phyloP scores from a whole-genome alignment of 495 filamentous ascomycete genomes.

The Penicillium pulvis region DNA sequence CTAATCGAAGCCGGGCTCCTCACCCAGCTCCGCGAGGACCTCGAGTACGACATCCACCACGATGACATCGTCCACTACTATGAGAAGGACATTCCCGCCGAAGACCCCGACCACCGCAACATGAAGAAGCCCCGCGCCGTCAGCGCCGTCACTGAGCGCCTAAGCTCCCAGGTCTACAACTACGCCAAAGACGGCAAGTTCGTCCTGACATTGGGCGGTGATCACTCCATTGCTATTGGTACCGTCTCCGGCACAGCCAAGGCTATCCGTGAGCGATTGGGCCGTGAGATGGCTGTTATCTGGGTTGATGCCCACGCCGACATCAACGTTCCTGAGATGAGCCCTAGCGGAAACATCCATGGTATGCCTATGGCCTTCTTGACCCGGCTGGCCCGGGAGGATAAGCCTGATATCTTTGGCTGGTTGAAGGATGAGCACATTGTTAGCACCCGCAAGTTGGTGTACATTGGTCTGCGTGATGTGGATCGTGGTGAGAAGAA shows the following conservation, averaged over 20 bases:
- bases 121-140: conserved; percentile 95
- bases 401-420: conserved; percentile 74
- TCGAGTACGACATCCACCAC: conserved; percentile 84
- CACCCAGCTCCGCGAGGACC: conserved; percentile 76
- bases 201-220: conserved; percentile 91
- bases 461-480: conserved; percentile 95
- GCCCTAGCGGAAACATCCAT: conserved; percentile 90
- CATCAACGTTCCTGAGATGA: conserved; percentile 94
- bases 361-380: conserved; percentile 97
- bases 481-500: conserved; percentile 91
- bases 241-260: conserved; percentile 82
- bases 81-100: conserved; percentile 68
- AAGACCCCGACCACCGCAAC: conserved; percentile 69
- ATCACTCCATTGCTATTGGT: conserved; percentile 96
- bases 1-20: conserved; percentile 89
- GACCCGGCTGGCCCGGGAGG: conserved; percentile 77
- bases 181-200: conserved; percentile 84
- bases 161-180: conserved; percentile 83
- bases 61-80: conserved; percentile 85
- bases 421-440: conserved; percentile 72
- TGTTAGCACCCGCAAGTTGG: conserved; percentile 79
- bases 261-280: conserved; percentile 80
- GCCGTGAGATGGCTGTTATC: conserved; percentile 85
- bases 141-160: conserved; percentile 77
- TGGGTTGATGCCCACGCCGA: conserved; percentile 99